Evolutionary conservation across 805 yeast species (phyloP), one percentile per base, ranked within the genome.

Genomic region (Myxozyma udenii): DNA sequence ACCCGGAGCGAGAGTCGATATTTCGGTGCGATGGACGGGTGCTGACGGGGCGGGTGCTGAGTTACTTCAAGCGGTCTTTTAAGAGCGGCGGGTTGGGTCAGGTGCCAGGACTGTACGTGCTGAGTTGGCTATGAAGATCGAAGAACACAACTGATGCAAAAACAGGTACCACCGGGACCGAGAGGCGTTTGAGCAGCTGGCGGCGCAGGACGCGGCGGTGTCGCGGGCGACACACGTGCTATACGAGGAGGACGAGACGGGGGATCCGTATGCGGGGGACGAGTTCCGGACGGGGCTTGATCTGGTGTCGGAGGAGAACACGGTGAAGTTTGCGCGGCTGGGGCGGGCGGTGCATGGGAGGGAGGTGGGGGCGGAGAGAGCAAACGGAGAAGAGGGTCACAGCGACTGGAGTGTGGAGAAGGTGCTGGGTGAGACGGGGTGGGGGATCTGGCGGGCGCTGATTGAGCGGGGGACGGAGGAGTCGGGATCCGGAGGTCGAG

Each of bases 241-340:
- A 19, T 53, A 39, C 30, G 57, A 53, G 12, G 53, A 53, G 41
- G 57, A 53, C 23, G 57, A 53, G 38, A 50, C 43, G 16, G 57
- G 57, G 4, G 57, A 53, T 40, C 51, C 57, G 18, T 53, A 53
- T 28, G 57, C 57, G 6, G 57, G 57, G 23, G 57, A 52, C 39
- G 57, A 50, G 24, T 32, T 37, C 4, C 18, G 28, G n/a, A 25
- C 24, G 18, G 55, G 30, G 6, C 4, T 40, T 35, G 41, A 33
- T 32, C 25, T 53, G 42, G 51, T 41, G 14, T 22, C 50, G 19
- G 57, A 53, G 21, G 57, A 53, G 45, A 53, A 45, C 19, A 49
- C 57, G 18, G 5, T 53, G 14, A 37, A 48, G 33, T 53, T 53
- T 24, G 37, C 41, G 19, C 28, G 57, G 18, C 42, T 53, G 18